These are phyloP conservation scores for Jackrogersella multiformis DNA, from an alignment of 495 filamentous ascomycete genomes.

Conservation along the genomic window DNA sequence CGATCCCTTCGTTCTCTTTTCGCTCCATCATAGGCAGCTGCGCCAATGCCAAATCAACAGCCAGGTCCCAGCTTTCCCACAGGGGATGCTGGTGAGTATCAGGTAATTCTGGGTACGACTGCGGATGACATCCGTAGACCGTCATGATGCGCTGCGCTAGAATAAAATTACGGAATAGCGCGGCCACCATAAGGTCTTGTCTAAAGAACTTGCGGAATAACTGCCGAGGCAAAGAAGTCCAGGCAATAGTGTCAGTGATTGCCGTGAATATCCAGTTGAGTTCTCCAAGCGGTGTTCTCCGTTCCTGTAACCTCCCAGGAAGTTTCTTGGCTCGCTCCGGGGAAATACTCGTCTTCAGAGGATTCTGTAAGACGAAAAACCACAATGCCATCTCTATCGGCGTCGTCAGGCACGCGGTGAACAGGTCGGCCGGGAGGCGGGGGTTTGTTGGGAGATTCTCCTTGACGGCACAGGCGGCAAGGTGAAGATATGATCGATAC, in stretches of 20 bases:
- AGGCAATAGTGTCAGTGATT: slow-evolving; percentile 98
- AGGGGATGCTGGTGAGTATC: slow-evolving; percentile 92
- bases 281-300: slow-evolving; percentile 94
- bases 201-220: slow-evolving; percentile 96
- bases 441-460: slow-evolving; percentile 98
- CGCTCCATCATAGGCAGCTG: slow-evolving; percentile 86
- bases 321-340: slow-evolving; percentile 82
- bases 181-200: slow-evolving; percentile 99
- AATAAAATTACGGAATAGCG: slow-evolving; percentile 94
- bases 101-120: slow-evolving; percentile 86
- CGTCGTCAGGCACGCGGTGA: slow-evolving; percentile 94
- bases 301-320: slow-evolving; percentile 86
- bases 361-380: slow-evolving; percentile 94
- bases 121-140: slow-evolving; percentile 91
- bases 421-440: slow-evolving; percentile 91
- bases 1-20: slow-evolving; percentile 73
- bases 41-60: slow-evolving; percentile 93
- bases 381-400: slow-evolving; percentile 96
- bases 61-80: slow-evolving; percentile 98
- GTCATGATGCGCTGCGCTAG: slow-evolving; percentile 95
- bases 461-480: slow-evolving; percentile 87
- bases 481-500: slow-evolving; percentile 78
- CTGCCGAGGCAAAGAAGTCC: slow-evolving; percentile 88
- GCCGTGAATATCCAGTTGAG: slow-evolving; percentile 99
- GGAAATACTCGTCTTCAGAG: slow-evolving; percentile 76